Base-by-base conservation (phyloP, 2,329 filamentous ascomycete genomes). In the Paracorniculantispora psalliotae region DNA sequence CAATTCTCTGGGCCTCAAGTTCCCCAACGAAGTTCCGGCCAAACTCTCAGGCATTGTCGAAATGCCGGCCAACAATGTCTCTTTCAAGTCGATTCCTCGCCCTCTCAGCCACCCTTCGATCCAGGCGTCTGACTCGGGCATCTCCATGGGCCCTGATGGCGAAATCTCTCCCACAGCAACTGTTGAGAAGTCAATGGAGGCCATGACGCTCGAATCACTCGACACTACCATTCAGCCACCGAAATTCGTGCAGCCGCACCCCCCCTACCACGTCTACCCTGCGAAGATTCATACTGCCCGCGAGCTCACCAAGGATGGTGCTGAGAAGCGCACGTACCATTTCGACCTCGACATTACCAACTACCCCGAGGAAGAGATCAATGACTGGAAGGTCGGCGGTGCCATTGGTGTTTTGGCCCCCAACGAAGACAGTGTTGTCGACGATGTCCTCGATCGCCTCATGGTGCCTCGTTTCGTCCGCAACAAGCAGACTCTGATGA, bases 281-380 rank as follows among this genome's bases (percentile, higher is more conserved):
- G 92, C 93, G n/a, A 91, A 87, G 63, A 84, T 99, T 49, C 88
- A 91, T 73, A 87, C 87, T 67, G 85, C 91, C 2, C 88, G 94
- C 59, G 92, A 96, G 74, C 77, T 99, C 70, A 99, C 94, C 13
- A 89, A 85, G 70, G 80, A 84, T 25, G 93, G 93, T 23, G 94
- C 94, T 5, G 91, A 96, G 79, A 99, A 99, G 83, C 84, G 93
- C 61, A 99, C 94, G 0, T 96, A 93, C 72, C 94, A 99, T 74
- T 97, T 97, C 68, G 94, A 97, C 68, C 85, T 99, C 47, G 94
- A 99, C 68, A 89, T 99, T 52, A 97, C 93, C 51, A 89, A 96
- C 71, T 99, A 99, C 67, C 92, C 94, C 0, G 83, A 85, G 21
- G 91, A 96, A 75, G 89, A 90, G 57, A 81, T 83, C 52, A 86